phyloP scores from a whole-genome alignment of 768 basidiomycete species.

The Boletus subcaerulescens region DNA sequence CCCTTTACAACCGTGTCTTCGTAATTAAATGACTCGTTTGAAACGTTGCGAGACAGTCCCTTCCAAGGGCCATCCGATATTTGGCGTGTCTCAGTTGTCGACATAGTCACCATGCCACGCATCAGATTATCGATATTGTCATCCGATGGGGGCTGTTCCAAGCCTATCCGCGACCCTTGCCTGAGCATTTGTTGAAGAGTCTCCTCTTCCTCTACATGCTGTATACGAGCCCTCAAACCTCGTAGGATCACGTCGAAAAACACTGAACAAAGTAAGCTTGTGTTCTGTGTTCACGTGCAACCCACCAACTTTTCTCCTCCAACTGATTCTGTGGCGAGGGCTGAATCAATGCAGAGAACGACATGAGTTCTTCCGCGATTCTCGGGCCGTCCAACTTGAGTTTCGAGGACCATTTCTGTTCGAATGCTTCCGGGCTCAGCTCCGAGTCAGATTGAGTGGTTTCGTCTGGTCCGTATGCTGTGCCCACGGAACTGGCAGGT shows the following conservation, averaged over 20 bases:
- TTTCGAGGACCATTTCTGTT: slow-evolving; percentile 32
- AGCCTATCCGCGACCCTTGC: slow-evolving; percentile 34
- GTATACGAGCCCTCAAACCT: slow-evolving; percentile 36
- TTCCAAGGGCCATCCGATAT: slow-evolving; percentile 33
- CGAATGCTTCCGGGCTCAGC: slow-evolving; percentile 38
- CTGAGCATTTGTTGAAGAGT: slow-evolving; percentile 39
- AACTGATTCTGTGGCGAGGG: slow-evolving; percentile 27
- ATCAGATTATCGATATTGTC: slow-evolving; percentile 40
- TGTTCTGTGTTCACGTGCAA: background rate
- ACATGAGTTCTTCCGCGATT: slow-evolving; percentile 37
- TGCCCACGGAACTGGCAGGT: slow-evolving; percentile 46
- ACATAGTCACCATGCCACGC: slow-evolving; percentile 37
- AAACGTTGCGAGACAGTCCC: slow-evolving; percentile 4
- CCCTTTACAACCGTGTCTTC: slow-evolving; percentile 27
- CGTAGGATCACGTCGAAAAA: slow-evolving; percentile 38
- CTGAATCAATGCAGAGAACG: slow-evolving; percentile 33
- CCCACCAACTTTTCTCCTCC: slow-evolving; percentile 41
- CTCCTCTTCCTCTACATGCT: slow-evolving; percentile 44
- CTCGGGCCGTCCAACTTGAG: slow-evolving; percentile 36
- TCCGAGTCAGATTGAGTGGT: slow-evolving; percentile 41
- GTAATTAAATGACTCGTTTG: slow-evolving; percentile 20
- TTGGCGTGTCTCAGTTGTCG: slow-evolving; percentile 14
- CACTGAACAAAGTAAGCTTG: slow-evolving; percentile 23
- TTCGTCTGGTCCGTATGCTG: slow-evolving; percentile 45
- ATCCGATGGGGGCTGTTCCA: slow-evolving; percentile 36